Conservation (phyloP, 1,139 yeast genomes). For the Candida albicans region DNA sequence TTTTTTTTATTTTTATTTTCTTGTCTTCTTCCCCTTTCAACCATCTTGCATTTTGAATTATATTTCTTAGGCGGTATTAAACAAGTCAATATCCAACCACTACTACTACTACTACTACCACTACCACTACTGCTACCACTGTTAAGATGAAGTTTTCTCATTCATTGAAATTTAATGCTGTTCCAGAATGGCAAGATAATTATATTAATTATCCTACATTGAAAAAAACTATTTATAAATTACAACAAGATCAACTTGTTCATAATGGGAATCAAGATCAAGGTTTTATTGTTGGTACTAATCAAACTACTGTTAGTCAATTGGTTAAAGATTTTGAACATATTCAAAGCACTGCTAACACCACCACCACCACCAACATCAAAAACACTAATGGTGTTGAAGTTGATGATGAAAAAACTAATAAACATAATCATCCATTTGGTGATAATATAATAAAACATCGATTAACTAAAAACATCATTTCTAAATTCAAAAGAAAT, state of each 20-base stretch:
- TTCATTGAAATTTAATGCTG: slow-evolving; percentile 74
- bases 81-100: neutral
- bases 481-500: slow-evolving; percentile 7
- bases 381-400: slow-evolving; percentile 2
- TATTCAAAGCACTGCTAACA: neutral
- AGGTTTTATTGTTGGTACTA: slow-evolving; percentile 24
- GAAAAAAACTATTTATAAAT: slow-evolving; percentile 57
- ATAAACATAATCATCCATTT: no score
- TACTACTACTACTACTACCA: neutral
- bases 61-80: no score
- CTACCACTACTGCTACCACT: neutral
- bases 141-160: slow-evolving; percentile 69
- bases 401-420: neutral
- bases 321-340: slow-evolving; percentile 21
- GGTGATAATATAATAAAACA: slow-evolving; percentile 9
- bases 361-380: neutral
- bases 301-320: slow-evolving; percentile 27
- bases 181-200: slow-evolving; percentile 75
- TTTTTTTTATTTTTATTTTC: neutral
- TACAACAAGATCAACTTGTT: slow-evolving; percentile 38
- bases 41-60: neutral
- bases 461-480: slow-evolving; percentile 14
- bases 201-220: slow-evolving; percentile 66
- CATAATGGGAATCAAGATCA: slow-evolving; percentile 24
- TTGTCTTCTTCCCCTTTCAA: no score